phyloP scores from a whole-genome alignment of 2,329 filamentous ascomycete genomes.

The Penicillium sp. region DNA sequence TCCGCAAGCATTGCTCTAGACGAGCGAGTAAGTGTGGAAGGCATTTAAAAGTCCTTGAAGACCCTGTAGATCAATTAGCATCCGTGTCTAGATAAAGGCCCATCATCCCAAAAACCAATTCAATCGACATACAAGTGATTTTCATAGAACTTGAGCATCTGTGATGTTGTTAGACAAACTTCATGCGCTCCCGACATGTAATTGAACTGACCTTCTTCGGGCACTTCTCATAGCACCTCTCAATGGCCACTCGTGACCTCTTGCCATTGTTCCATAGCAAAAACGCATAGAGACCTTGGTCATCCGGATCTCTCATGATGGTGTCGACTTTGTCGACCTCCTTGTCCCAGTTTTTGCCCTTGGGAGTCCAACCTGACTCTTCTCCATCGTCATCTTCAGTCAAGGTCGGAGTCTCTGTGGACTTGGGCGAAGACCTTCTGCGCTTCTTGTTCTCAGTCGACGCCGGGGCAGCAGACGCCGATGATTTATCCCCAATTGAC shows the following conservation, averaged over 20 bases:
- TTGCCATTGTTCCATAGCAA: constrained; percentile 43
- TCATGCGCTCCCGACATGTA: not conserved
- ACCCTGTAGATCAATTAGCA: constrained; percentile 27
- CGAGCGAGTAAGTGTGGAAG: not conserved
- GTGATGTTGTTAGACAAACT: constrained; percentile 9
- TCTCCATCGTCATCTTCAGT: constrained; percentile 21
- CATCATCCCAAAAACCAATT: not conserved
- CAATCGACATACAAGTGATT: constrained; percentile 39
- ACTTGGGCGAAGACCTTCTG: constrained; percentile 22
- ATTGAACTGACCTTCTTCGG: constrained; percentile 35
- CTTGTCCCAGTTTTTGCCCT: constrained; percentile 41
- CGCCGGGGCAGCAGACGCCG: constrained; percentile 15
- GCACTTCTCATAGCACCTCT: constrained; percentile 40
- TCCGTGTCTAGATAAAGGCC: not conserved
- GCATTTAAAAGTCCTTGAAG: constrained; percentile 29
- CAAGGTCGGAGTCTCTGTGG: constrained; percentile 15
- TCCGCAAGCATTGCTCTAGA: not conserved
- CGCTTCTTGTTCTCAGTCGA: constrained; percentile 24
- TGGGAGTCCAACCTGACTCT: constrained; percentile 35
- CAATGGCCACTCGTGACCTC: constrained; percentile 39
- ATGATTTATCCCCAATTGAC: constrained; percentile 28
- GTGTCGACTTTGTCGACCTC: constrained; percentile 41
- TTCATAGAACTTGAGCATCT: constrained; percentile 49
- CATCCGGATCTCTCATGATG: constrained; percentile 36
- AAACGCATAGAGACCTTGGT: constrained; percentile 34